Conservation (phyloP, 257 asterid species). For the Parsonsia alboflavescens region DNA sequence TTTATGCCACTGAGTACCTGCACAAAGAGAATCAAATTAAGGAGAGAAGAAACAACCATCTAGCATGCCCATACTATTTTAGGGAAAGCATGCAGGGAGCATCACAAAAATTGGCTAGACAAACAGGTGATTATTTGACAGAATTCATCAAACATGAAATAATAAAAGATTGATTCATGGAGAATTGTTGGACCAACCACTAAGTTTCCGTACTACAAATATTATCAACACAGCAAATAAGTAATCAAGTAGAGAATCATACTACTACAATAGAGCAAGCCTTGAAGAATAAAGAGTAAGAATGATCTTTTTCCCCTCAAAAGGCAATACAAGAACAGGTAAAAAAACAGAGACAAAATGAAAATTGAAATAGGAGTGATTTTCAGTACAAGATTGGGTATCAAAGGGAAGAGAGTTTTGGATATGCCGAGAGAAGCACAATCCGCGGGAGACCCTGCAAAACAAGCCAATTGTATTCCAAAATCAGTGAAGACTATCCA, state of each 20-base stretch:
- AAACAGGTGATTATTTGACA: not conserved
- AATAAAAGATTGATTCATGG: not conserved
- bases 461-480: slow-evolving; percentile 7
- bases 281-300: not conserved
- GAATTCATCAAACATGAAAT: not conserved
- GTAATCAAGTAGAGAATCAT: not conserved
- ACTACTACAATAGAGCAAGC: not conserved
- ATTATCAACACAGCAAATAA: not conserved
- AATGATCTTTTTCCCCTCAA: not conserved
- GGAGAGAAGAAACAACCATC: slow-evolving; percentile 8
- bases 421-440: slow-evolving; percentile 85
- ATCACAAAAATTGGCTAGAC: not conserved
- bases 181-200: too few species aligned
- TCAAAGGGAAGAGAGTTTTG: slow-evolving; percentile 51
- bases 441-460: slow-evolving; percentile 82
- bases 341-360: not conserved
- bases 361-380: not conserved
- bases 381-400: slow-evolving; percentile 72
- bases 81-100: not conserved
- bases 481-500: not conserved
- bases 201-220: not conserved
- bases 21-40: slow-evolving; percentile 25
- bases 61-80: not conserved
- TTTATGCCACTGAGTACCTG: slow-evolving; percentile 92
- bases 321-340: not conserved